These are phyloP conservation scores for Penicillium expansum DNA, from an alignment of 2,329 filamentous ascomycete genomes.

Conservation along the genomic window DNA sequence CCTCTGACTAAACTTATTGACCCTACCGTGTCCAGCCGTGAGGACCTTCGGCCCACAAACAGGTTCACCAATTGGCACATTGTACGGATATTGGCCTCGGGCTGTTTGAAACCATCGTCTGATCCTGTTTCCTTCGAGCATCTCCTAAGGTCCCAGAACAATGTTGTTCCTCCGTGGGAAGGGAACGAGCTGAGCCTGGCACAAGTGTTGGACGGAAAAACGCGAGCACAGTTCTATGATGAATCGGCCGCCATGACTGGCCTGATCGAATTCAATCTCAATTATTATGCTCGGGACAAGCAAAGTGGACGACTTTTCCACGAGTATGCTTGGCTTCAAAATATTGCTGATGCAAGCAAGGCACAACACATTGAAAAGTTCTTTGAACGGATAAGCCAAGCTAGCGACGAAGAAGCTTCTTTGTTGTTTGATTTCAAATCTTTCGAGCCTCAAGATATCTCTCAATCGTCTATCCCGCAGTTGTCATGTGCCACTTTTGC, in stretches of 20 bases:
- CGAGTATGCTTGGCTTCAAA: conserved; percentile 33
- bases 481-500: conserved; percentile 51
- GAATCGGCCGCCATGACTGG: conserved; percentile 35
- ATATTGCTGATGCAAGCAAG: conserved; percentile 37
- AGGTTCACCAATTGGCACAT: conserved; percentile 40
- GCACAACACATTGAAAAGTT: conserved; percentile 34
- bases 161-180: conserved; percentile 35
- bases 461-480: conserved; percentile 34
- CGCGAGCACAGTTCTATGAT: conserved; percentile 32
- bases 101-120: conserved; percentile 44
- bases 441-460: conserved; percentile 16
- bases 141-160: conserved; percentile 34
- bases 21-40: conserved; percentile 15
- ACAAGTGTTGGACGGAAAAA: conserved; percentile 22
- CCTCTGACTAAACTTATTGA: conserved; percentile 25
- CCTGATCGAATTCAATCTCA: conserved; percentile 35
- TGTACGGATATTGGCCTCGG: conserved; percentile 53
- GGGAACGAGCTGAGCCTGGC: conserved; percentile 18
- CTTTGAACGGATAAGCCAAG: conserved; percentile 22
- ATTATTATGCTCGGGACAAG: conserved; percentile 23
- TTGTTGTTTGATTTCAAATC: conserved; percentile 20
- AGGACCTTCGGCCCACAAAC: conserved; percentile 28
- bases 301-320: conserved; percentile 30
- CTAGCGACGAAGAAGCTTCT: conserved; percentile 10
- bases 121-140: conserved; percentile 47